Percentiles rank a stretch among this genome's conserved stretches.
phyloP scores from a whole-genome alignment of 148 eudicot genomes.

The Fagopyrum esculentum region DNA sequence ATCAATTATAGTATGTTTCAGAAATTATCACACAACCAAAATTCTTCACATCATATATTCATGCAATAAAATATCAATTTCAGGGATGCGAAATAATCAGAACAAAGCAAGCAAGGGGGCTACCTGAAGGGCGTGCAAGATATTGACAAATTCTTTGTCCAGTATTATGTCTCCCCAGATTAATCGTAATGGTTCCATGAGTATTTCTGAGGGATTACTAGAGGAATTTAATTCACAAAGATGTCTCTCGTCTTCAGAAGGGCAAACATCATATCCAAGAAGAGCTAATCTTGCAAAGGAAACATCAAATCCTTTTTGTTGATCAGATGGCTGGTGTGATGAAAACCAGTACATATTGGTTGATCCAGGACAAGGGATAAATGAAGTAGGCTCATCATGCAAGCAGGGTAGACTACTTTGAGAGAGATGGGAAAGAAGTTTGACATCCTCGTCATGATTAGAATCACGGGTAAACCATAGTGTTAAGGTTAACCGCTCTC shows the following conservation, averaged over 20 bases:
- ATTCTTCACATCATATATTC: too few relatives aligned
- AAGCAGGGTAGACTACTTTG: constrained; percentile 17
- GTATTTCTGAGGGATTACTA: constrained; percentile 29
- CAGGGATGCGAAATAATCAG: not conserved
- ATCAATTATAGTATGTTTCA: too few relatives aligned
- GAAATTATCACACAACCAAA: too few relatives aligned
- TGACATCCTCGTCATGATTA: constrained; percentile 79
- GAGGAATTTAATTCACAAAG: constrained; percentile 20
- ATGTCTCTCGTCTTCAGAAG: constrained; percentile 20
- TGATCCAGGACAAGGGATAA: constrained; percentile 64
- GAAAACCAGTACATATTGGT: constrained; percentile 93
- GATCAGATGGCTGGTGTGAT: constrained; percentile 38
- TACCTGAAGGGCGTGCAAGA: constrained; percentile 93
- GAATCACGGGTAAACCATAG: constrained; percentile 84
- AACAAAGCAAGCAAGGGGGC: not conserved
- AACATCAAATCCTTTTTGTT: constrained; percentile 64
- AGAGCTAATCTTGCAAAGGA: constrained; percentile 60
- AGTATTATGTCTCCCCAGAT: constrained; percentile 40
- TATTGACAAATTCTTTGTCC: constrained; percentile 45
- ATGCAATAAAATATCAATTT: too few relatives aligned
- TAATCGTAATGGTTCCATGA: constrained; percentile 42
- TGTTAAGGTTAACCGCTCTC: constrained; percentile 85
- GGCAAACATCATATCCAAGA: constrained; percentile 49
- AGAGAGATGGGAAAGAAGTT: constrained; percentile 54
- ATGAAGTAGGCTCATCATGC: constrained; percentile 19